Percentiles rank a stretch among this genome's conserved stretches.
phyloP scores from a whole-genome alignment of 805 yeast species.

The Novakomyces olei region DNA sequence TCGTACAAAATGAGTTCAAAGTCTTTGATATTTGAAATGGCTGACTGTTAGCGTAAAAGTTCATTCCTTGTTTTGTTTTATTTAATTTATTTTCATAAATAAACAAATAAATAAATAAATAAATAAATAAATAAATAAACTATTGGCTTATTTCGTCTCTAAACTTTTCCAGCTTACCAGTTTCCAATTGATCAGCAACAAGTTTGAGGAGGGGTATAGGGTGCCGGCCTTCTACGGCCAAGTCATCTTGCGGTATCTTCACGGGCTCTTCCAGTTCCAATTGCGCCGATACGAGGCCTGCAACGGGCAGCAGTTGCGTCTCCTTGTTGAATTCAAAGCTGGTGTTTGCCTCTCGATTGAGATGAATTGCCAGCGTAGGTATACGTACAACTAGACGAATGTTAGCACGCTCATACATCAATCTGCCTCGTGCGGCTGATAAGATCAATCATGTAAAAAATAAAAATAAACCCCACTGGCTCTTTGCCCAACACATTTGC shows the following conservation, averaged over 20 bases:
- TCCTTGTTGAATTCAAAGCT: conserved; percentile 82
- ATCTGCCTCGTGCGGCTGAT: no score
- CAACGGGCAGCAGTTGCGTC: conserved; percentile 65
- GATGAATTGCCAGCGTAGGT: conserved; percentile 86
- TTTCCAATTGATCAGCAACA: conserved; percentile 1
- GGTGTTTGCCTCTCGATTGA: conserved; percentile 50
- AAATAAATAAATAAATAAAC: no score
- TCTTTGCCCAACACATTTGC: no score
- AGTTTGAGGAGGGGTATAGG: conserved; percentile 3
- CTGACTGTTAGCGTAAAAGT: no score
- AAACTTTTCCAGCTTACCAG: no score
- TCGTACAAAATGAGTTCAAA: conserved; percentile 75
- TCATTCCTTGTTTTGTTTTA: no score
- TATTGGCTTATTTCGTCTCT: no score
- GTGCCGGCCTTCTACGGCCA: conserved; percentile 4
- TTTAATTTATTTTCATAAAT: no score
- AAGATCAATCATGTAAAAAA: no score
- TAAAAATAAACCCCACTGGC: no score
- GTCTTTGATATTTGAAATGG: conserved; percentile 45
- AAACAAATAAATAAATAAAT: no score
- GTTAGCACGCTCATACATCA: no score
- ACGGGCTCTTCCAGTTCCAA: conserved; percentile 14
- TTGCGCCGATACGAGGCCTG: conserved; percentile 32
- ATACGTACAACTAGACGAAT: conserved; percentile 68
- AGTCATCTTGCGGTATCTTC: conserved; percentile 7